Evolutionary conservation across 441 rosid species (phyloP).

Genomic region (Corymbia calophylla): DNA sequence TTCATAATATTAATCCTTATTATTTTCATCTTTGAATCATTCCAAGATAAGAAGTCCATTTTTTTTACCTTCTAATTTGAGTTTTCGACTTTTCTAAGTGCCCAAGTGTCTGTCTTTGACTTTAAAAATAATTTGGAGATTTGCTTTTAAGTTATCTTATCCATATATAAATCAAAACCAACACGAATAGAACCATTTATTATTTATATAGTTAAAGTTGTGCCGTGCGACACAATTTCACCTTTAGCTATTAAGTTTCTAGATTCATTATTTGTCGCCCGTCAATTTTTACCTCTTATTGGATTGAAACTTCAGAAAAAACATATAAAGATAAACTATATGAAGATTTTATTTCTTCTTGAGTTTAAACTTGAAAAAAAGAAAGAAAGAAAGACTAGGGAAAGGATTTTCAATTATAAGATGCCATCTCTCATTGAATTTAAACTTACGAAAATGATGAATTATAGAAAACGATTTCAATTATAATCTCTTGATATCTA

Average conservation of each 20-base stretch:
- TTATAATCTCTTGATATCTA: neutral
- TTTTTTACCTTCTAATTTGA: too few species aligned
- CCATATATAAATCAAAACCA: too few species aligned
- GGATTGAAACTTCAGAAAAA: neutral
- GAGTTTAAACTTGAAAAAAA: neutral
- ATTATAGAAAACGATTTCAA: too few species aligned
- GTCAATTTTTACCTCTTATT: neutral
- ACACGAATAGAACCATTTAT: too few species aligned
- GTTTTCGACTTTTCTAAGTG: too few species aligned
- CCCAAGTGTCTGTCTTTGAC: neutral
- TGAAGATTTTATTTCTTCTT: neutral
- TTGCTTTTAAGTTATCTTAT: neutral
- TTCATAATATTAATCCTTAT: too few species aligned
- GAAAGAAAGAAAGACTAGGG: neutral
- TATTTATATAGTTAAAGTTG: neutral
- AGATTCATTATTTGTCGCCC: neutral
- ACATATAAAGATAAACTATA: neutral
- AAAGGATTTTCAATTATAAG: neutral
- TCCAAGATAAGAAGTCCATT: neutral
- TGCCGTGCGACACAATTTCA: neutral
- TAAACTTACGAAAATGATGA: too few species aligned
- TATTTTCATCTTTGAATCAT: too few species aligned
- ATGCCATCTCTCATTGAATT: too few species aligned
- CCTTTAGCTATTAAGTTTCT: neutral
- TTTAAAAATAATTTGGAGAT: too few species aligned